Evolutionary conservation across 2,329 filamentous ascomycete species (phyloP), one percentile per base, ranked within the genome.

Genomic region (Geosmithia flava): DNA sequence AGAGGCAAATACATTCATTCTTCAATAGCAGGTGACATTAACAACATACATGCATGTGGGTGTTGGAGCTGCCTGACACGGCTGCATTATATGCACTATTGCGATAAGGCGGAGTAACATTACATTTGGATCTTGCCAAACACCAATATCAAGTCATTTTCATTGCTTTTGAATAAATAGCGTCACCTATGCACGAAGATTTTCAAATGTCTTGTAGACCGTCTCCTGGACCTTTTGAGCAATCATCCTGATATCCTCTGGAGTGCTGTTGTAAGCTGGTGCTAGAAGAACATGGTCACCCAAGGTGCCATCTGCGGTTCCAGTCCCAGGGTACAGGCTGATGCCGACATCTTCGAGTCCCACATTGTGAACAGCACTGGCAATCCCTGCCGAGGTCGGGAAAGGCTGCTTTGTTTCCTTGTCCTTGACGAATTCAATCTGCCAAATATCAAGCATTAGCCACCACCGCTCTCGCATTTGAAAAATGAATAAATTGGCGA

Each of bases 221-320:
- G 52, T 23, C 13, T 55, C 48, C 20, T 48, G 51, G 6, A 52
- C 51, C 17, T 47, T 56, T 2, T 19, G 7, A n/a, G 49, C 55
- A 27, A 58, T 58, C 2, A 51, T 40, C 17, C 47, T 43, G 10
- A 59, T 55, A 54, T 4, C 54, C 20, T 20, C 48, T 46, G 52
- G 60, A 56, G 43, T 63, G 57, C 10, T 63, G 58, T 49, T 71
- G 51, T 70, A 83, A 1, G 78, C 69, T 2, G 75, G 58, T 2
- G 55, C 52, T 8, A 59, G 46, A 8, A 57, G 45, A 11, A 56
- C 51, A 7, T 58, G 53, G n/a, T 59, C 58, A 7, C 58, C 57
- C 1, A 44, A 20, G 8, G 52, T 29, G 1, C 58, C 58, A 20
- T 59, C 53, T 17, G 51, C 50, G 2, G 54, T 58, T 3, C 57